Evolutionary conservation across 2,329 filamentous ascomycete genomes (phyloP).

Genomic region (Ophiostoma ips): DNA sequence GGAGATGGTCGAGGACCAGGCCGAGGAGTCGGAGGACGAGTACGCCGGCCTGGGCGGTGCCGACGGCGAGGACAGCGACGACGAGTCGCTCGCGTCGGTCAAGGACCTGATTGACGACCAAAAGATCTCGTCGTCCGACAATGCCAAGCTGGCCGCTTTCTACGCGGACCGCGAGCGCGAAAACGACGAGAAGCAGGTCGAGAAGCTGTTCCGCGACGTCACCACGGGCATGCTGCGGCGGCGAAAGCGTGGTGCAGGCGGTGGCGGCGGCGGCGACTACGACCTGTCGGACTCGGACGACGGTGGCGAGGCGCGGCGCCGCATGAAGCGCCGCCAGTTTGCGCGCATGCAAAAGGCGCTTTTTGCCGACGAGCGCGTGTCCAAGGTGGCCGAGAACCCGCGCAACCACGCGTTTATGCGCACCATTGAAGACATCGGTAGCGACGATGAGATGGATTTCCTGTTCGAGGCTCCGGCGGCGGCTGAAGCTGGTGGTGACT

Average conservation of each 20-base stretch:
- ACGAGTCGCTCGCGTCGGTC: slow-evolving; percentile 57
- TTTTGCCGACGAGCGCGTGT: slow-evolving; percentile 76
- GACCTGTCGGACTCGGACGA: slow-evolving; percentile 88
- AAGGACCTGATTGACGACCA: slow-evolving; percentile 85
- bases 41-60: slow-evolving; percentile 86
- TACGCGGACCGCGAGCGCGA: slow-evolving; percentile 75
- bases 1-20: slow-evolving; percentile 81
- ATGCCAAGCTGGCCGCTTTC: slow-evolving; percentile 69
- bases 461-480: slow-evolving; percentile 27
- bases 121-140: slow-evolving; percentile 58
- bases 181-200: slow-evolving; percentile 73
- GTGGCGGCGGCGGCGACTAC: slow-evolving; percentile 56
- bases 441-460: slow-evolving; percentile 66
- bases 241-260: slow-evolving; percentile 66
- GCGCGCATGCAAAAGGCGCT: slow-evolving; percentile 84
- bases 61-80: slow-evolving; percentile 73
- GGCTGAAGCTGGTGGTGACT: not conserved
- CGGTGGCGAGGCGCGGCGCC: slow-evolving; percentile 59
- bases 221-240: slow-evolving; percentile 77
- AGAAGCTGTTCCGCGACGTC: slow-evolving; percentile 85
- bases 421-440: slow-evolving; percentile 71
- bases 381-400: slow-evolving; percentile 77
- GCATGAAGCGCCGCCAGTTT: slow-evolving; percentile 77
- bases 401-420: slow-evolving; percentile 83
- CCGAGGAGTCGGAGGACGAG: slow-evolving; percentile 95